A percentile compares a stretch with the other conserved stretches of the same genome.
These are phyloP conservation scores for Dactylellina sp. DNA, from an alignment of 2,329 filamentous ascomycete genomes.

Conservation along the genomic window DNA sequence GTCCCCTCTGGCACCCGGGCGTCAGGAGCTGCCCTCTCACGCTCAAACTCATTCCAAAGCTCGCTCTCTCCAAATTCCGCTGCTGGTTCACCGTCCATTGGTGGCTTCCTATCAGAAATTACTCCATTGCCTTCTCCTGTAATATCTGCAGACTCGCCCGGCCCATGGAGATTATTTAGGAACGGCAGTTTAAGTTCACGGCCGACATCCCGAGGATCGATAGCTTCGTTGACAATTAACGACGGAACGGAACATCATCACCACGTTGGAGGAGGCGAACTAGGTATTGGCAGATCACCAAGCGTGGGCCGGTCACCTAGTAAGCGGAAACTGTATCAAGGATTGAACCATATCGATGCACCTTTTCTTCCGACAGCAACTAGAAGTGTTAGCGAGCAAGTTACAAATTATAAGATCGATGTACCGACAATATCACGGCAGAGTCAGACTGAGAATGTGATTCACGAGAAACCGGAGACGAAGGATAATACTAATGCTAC, in stretches of 20 bases:
- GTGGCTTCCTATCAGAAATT: constrained; percentile 64
- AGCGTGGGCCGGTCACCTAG: constrained; percentile 67
- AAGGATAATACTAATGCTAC: constrained; percentile 56
- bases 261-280: constrained; percentile 59
- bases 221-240: constrained; percentile 68
- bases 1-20: constrained; percentile 48
- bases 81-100: constrained; percentile 58
- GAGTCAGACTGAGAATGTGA: constrained; percentile 38
- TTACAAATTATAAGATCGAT: constrained; percentile 57
- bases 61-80: constrained; percentile 58
- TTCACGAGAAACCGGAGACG: constrained; percentile 35
- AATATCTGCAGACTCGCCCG: constrained; percentile 73
- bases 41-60: constrained; percentile 59
- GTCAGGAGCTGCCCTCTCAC: constrained; percentile 57
- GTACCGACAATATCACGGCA: constrained; percentile 55
- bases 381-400: constrained; percentile 57
- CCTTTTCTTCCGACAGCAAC: constrained; percentile 43
- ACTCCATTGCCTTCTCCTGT: constrained; percentile 83
- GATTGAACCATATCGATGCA: constrained; percentile 63
- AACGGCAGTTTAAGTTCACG: constrained; percentile 66
- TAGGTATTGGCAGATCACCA: constrained; percentile 66
- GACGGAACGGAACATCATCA: constrained; percentile 61
- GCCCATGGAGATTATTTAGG: constrained; percentile 72
- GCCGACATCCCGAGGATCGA: constrained; percentile 63
- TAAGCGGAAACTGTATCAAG: constrained; percentile 72